phyloP scores from a whole-genome alignment of 2,329 filamentous ascomycete species.

The Niveomyces coronatus region DNA sequence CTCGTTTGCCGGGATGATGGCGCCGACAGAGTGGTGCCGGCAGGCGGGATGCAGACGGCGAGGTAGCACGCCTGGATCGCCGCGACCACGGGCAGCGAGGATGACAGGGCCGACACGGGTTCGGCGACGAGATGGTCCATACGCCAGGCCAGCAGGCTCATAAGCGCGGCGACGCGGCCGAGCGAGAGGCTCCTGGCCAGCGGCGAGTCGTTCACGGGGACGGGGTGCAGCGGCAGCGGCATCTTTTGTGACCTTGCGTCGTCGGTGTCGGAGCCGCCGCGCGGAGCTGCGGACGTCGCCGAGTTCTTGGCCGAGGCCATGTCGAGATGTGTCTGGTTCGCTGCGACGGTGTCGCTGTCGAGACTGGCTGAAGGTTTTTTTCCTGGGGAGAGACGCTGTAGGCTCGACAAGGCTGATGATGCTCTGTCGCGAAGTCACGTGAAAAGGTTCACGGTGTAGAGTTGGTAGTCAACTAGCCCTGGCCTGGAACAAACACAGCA shows the following conservation, averaged over 20 bases:
- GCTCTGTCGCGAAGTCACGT: slow-evolving; percentile 9
- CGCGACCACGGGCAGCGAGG: slow-evolving; percentile 50
- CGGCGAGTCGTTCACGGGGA: slow-evolving; percentile 27
- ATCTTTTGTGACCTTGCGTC: slow-evolving; percentile 20
- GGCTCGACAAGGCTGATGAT: not conserved
- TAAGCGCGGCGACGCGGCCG: slow-evolving; percentile 56
- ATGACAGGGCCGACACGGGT: slow-evolving; percentile 54
- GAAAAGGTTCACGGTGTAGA: not conserved
- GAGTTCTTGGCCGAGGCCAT: slow-evolving; percentile 7
- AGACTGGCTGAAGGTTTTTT: too few relatives aligned
- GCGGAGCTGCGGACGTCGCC: slow-evolving; percentile 18
- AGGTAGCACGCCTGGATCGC: slow-evolving; percentile 55
- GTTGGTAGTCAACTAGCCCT: too few relatives aligned
- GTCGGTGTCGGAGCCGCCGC: slow-evolving; percentile 16
- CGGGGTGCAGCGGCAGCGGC: slow-evolving; percentile 24
- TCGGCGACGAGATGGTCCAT: slow-evolving; percentile 61
- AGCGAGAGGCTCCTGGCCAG: slow-evolving; percentile 45
- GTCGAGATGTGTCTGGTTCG: not conserved
- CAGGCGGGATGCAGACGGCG: slow-evolving; percentile 52
- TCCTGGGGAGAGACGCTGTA: not conserved
- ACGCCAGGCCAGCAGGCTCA: slow-evolving; percentile 50
- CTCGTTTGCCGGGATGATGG: slow-evolving; percentile 28
- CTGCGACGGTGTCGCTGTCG: too few relatives aligned
- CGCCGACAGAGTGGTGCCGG: too few relatives aligned
- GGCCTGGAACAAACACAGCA: too few relatives aligned